Evolutionary conservation across 441 rosid genomes (phyloP).

Genomic region (Brassica balearica): DNA sequence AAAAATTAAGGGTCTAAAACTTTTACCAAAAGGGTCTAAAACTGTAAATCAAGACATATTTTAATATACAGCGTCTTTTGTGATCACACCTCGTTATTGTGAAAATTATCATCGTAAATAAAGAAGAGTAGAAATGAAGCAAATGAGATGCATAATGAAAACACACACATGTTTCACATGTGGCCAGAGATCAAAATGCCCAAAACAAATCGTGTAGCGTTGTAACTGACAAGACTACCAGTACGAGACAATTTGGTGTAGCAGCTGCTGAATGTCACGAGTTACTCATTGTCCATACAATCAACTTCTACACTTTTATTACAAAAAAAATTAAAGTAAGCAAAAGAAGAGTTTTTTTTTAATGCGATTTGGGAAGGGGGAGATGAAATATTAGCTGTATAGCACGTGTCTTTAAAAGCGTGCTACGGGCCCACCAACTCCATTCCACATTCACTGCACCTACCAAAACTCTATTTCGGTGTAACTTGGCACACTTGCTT

Average conservation of each 20-base stretch:
- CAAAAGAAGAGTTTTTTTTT: background rate
- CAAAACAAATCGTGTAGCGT: conserved; percentile 12
- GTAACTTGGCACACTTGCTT: background rate
- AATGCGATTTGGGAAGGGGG: background rate
- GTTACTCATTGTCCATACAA: conserved; percentile 8
- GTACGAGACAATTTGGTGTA: background rate
- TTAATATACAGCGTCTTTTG: background rate
- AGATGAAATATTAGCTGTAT: conserved; percentile 16
- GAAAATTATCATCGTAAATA: background rate
- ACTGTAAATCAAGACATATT: too few relatives aligned
- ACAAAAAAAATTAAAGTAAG: background rate
- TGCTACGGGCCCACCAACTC: background rate
- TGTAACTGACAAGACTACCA: background rate
- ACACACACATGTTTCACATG: background rate
- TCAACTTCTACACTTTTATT: background rate
- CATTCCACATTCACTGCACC: conserved; percentile 14
- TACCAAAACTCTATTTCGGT: conserved; percentile 1
- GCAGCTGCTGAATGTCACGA: background rate
- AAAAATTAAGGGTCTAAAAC: background rate
- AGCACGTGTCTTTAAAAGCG: conserved; percentile 25
- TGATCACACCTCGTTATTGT: background rate
- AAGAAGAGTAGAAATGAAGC: background rate
- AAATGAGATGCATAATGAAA: conserved; percentile 1
- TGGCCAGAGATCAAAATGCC: conserved; percentile 2
- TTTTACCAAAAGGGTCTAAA: background rate